Percentiles rank a stretch among this genome's conserved stretches.
phyloP scores from a whole-genome alignment of 2,329 filamentous ascomycete genomes.

The Huntiella savannae region DNA sequence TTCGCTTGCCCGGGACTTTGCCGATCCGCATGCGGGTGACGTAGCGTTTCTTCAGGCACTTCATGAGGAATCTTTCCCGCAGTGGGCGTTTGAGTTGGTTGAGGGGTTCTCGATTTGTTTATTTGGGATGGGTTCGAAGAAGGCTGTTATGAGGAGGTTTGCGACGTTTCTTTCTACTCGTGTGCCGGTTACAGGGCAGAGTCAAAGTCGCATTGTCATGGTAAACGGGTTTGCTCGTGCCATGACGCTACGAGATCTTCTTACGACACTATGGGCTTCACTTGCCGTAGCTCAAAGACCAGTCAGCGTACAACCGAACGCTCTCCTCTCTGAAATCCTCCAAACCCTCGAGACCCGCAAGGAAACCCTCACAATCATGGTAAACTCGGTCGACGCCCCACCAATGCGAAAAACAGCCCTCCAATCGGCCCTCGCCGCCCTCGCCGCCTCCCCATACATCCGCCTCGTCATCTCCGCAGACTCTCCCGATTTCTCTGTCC shows the following conservation, averaged over 20 bases:
- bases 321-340: conserved; percentile 49
- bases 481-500: conserved; percentile 65
- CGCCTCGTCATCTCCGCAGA: conserved; percentile 66
- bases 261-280: conserved; percentile 48
- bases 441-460: conserved; percentile 56
- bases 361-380: conserved; percentile 42
- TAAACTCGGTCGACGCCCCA: conserved; percentile 74
- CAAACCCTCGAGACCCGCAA: conserved; percentile 32
- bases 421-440: conserved; percentile 55
- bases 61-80: conserved; percentile 65
- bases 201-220: conserved; percentile 46
- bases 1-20: conserved; percentile 30
- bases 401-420: conserved; percentile 51
- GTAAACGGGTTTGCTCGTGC: conserved; percentile 67
- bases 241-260: conserved; percentile 47
- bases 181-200: conserved; percentile 14
- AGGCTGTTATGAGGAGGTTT: conserved; percentile 53
- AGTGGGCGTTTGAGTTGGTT: conserved; percentile 81
- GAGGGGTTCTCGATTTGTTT: conserved; percentile 78
- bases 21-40: conserved; percentile 43
- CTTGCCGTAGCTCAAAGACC: conserved; percentile 31
- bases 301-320: conserved; percentile 42
- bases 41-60: conserved; percentile 52
- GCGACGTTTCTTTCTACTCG: conserved; percentile 46
- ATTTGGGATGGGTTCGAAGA: conserved; percentile 86